These are phyloP conservation scores for Entomortierella beljakovae DNA, from an alignment of 192 early-diverging fungal genomes.

Conservation along the genomic window DNA sequence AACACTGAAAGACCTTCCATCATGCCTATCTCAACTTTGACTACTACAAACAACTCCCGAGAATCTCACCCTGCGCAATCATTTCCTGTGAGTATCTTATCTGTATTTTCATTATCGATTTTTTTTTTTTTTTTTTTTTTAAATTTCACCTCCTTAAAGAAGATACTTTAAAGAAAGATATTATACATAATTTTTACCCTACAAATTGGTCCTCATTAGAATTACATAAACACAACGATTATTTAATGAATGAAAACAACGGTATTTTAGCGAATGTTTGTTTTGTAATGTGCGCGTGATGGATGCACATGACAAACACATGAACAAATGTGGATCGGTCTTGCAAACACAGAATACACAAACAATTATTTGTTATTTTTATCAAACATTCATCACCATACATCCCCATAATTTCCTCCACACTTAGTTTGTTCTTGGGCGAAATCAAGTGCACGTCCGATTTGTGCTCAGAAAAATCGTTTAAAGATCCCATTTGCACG, in stretches of 20 bases:
- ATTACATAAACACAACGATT: too few species aligned
- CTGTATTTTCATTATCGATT: too few species aligned
- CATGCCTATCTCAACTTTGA: slow-evolving; percentile 17
- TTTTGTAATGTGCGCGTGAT: not conserved
- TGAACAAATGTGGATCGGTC: too few species aligned
- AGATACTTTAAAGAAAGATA: not conserved
- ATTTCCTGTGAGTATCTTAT: slow-evolving; percentile 13
- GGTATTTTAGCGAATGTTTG: not conserved
- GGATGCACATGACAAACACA: not conserved
- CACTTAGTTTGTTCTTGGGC: too few species aligned
- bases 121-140: not conserved
- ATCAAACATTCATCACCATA: too few species aligned
- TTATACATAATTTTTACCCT: not conserved
- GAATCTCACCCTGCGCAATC: slow-evolving; percentile 4
- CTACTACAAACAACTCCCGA: not conserved
- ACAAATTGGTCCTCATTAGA: not conserved
- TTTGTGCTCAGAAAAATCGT: too few species aligned
- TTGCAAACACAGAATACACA: too few species aligned
- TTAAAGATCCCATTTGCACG: too few species aligned
- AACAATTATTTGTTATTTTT: not conserved
- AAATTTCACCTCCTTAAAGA: not conserved
- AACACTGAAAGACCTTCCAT: slow-evolving; percentile 18
- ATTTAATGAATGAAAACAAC: not conserved
- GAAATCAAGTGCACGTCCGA: too few species aligned
- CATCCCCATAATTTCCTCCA: too few species aligned